These are phyloP conservation scores for Penicillium sp. DNA, from an alignment of 2,329 filamentous ascomycete genomes.

Conservation along the genomic window DNA sequence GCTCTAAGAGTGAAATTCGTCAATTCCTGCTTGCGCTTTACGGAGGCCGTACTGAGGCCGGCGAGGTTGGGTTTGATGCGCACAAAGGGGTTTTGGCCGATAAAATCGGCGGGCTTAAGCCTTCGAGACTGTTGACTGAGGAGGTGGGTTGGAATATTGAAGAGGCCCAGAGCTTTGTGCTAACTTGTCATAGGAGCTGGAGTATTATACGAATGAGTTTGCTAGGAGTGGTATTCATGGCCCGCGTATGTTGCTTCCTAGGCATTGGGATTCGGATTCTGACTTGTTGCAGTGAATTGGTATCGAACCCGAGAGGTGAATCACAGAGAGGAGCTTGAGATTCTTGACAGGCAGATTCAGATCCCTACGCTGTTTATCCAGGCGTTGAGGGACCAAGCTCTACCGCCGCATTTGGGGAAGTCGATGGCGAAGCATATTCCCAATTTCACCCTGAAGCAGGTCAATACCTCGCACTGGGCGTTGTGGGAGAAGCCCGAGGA, in stretches of 20 bases:
- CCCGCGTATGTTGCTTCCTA: slow-evolving; percentile 54
- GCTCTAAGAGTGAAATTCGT: slow-evolving; percentile 63
- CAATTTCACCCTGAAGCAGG: slow-evolving; percentile 65
- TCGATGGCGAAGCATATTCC: slow-evolving; percentile 71
- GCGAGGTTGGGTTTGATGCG: slow-evolving; percentile 61
- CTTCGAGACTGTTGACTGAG: slow-evolving; percentile 61
- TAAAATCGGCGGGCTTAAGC: slow-evolving; percentile 59
- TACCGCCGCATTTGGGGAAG: slow-evolving; percentile 70
- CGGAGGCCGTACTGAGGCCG: slow-evolving; percentile 62
- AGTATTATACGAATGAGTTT: slow-evolving; percentile 76
- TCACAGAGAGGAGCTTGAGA: slow-evolving; percentile 68
- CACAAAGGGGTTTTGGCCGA: slow-evolving; percentile 66
- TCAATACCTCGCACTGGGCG: slow-evolving; percentile 79
- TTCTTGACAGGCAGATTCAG: slow-evolving; percentile 48
- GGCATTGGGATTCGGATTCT: not conserved
- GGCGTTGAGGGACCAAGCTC: slow-evolving; percentile 69
- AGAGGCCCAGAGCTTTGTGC: not conserved
- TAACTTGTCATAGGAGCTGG: slow-evolving; percentile 57
- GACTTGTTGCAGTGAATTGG: slow-evolving; percentile 66
- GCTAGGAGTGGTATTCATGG: slow-evolving; percentile 72
- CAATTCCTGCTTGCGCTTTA: slow-evolving; percentile 73
- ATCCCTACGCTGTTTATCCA: slow-evolving; percentile 74
- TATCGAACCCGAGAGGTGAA: slow-evolving; percentile 77
- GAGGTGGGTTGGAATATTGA: slow-evolving; percentile 48
- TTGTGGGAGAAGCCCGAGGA: slow-evolving; percentile 71